These are phyloP conservation scores for Mycena venus DNA, from an alignment of 768 basidiomycete species.

Conservation along the genomic window DNA sequence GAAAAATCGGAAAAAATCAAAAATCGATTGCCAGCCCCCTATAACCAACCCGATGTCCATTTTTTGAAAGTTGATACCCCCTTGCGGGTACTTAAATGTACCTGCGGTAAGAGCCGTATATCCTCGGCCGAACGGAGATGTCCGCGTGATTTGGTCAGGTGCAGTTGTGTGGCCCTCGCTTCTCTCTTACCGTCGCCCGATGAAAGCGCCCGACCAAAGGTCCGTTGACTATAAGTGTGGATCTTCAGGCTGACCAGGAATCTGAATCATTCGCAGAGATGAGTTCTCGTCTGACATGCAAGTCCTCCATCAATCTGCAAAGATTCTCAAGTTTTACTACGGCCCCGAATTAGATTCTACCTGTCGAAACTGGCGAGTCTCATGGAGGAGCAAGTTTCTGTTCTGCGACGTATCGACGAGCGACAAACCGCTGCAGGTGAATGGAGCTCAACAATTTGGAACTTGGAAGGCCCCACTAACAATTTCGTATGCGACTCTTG, in stretches of 20 bases:
- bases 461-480: background rate
- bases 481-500: no score
- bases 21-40: no score
- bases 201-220: background rate
- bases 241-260: background rate
- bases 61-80: no score
- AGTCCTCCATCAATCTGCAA: background rate
- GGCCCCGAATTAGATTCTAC: background rate
- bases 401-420: conserved; percentile 21
- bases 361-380: conserved; percentile 6
- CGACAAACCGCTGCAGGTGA: conserved; percentile 22
- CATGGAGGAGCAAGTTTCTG: conserved; percentile 23
- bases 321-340: background rate
- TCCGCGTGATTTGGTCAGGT: no score
- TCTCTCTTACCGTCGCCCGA: background rate
- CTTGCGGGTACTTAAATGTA: no score
- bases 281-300: background rate
- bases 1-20: no score
- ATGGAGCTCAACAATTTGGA: background rate
- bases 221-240: background rate
- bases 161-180: no score
- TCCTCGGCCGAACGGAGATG: no score
- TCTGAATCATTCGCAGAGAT: background rate
- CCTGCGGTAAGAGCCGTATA: no score
- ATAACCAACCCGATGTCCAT: no score